Conservation (phyloP, 495 filamentous ascomycete species). For the Aspergillus indologenus region DNA sequence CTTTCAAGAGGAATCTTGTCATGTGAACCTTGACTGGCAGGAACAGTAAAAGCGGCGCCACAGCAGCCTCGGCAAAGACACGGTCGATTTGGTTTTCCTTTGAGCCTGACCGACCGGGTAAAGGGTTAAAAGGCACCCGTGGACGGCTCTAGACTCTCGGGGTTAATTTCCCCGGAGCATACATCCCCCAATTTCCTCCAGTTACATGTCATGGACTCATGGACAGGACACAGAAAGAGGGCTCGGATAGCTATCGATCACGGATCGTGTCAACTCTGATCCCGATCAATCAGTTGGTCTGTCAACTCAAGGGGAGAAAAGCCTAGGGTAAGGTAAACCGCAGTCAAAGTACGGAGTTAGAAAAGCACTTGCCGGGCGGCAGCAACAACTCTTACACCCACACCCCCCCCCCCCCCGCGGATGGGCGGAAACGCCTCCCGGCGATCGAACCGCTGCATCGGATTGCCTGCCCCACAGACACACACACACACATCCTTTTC, state of each 20-base stretch:
- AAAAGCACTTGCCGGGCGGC: no score
- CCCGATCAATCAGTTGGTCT: neutral
- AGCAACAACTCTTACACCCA: neutral
- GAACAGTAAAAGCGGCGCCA: neutral
- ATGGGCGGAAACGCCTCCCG: constrained; percentile 2
- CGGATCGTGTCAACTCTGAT: neutral
- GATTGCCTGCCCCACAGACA: constrained; percentile 6
- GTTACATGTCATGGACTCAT: neutral
- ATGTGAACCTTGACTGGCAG: neutral
- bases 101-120: neutral
- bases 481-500: neutral
- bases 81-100: neutral
- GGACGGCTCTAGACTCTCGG: constrained; percentile 1
- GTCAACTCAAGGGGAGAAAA: neutral
- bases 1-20: neutral
- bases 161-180: constrained; percentile 1
- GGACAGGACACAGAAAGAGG: neutral
- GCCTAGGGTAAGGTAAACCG: no score
- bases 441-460: constrained; percentile 19
- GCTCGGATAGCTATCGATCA: neutral
- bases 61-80: neutral
- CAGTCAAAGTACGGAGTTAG: no score
- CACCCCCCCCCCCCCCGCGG: neutral
- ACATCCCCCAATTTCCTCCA: neutral
- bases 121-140: neutral